These are phyloP conservation scores for Brassica incana DNA, from an alignment of 345 rosid species.

Conservation along the genomic window DNA sequence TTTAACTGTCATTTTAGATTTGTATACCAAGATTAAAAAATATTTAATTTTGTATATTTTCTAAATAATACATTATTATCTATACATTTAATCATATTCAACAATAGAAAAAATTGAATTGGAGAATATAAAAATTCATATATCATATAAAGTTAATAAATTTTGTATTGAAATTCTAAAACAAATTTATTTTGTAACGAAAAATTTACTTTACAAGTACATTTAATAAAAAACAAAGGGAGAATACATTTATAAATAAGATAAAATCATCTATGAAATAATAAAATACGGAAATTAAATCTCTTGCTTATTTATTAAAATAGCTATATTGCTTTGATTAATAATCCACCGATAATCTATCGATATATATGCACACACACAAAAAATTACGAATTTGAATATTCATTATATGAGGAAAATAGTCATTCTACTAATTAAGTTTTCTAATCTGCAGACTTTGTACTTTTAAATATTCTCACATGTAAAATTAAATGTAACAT, in stretches of 20 bases:
- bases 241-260: not conserved
- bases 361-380: not conserved
- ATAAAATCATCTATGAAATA: not conserved
- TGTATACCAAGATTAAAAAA: too few relatives aligned
- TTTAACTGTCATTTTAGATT: too few relatives aligned
- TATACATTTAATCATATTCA: too few relatives aligned
- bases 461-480: not conserved
- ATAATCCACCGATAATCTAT: not conserved
- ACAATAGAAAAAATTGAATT: too few relatives aligned
- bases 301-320: not conserved
- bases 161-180: too few relatives aligned
- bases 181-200: too few relatives aligned
- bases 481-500: not conserved
- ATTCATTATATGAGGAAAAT: not conserved
- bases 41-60: too few relatives aligned
- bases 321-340: not conserved
- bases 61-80: too few relatives aligned
- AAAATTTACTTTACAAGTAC: too few relatives aligned
- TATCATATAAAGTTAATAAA: too few relatives aligned
- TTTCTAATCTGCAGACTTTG: not conserved
- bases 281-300: not conserved
- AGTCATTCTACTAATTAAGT: not conserved
- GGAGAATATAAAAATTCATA: too few relatives aligned
- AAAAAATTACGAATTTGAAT: not conserved
- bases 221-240: too few relatives aligned